Base-by-base conservation (phyloP, 2,329 filamentous ascomycete genomes). In the Xylariaceae sp. region DNA sequence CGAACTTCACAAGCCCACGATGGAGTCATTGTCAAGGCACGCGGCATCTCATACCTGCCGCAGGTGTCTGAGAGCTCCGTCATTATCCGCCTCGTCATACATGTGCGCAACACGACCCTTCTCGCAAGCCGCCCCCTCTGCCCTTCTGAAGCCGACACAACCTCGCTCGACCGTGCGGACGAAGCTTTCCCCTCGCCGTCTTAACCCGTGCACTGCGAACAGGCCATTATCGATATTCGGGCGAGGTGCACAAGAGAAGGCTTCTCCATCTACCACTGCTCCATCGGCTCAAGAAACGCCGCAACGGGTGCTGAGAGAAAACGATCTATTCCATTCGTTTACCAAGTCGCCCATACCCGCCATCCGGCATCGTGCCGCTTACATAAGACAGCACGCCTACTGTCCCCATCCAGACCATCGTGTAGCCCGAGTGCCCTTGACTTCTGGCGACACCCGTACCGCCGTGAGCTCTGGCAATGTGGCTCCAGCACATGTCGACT, bases 271-370 rank as follows among this genome's bases (percentile, higher is more conserved):
- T 24, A 40, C 33, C 30, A 28, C 51, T 15, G 41, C 50, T 15
- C 26, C 48, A 36, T 35, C 45, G 16, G 40, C 47, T 5, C 44
- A 43, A 30, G 46, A 53, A 30, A 31, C 39, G 9, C 36, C 43
- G 31, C 54, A 53, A 31, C 60, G 49, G 9, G 53, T 67, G 21
- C 72, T 94, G 17, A 71, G 70, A 47, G 73, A 80, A 35, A 80
- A 94, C 65, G 84, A 96, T 59, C 81, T 98, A 40, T 98, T 97
- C 70, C 90, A 98, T 64, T 80, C 87, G 8, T 94, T 92, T 62
- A 86, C 87, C 24, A 74, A 83, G 48, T 98, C 92, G 11, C 92
- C 94, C 7, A 85, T 90, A 29, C 83, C 87, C 27, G 83, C 85
- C 46, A 96, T 98, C 48, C 81, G 90, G 53, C 79, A 81, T 54